A percentile compares a stretch with the other conserved stretches of the same genome.
Conservation (phyloP, 305 asterid genomes). For the Rubia balearica region DNA sequence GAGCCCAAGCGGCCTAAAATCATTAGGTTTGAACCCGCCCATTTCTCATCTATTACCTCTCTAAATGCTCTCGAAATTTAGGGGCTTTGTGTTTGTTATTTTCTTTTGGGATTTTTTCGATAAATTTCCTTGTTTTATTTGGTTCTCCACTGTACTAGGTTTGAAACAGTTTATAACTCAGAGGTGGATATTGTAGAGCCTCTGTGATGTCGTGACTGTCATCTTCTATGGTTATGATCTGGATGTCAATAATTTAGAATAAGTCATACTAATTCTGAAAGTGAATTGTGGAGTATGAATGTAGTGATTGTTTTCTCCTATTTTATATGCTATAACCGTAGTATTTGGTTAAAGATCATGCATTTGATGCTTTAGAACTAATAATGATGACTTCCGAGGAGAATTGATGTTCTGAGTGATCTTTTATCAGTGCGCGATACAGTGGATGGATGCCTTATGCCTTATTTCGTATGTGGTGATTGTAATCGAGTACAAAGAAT, state of each 20-base stretch:
- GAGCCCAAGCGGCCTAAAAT: conserved; percentile 23
- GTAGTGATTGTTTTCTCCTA: neutral
- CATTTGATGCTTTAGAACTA: neutral
- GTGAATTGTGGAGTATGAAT: neutral
- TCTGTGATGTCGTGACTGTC: neutral
- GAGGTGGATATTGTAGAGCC: neutral
- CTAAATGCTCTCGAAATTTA: no score
- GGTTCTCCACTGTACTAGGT: neutral
- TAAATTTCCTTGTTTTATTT: neutral
- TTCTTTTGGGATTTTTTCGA: neutral
- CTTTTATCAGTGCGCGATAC: neutral
- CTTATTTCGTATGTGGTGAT: no score
- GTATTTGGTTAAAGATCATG: neutral
- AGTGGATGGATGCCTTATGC: neutral
- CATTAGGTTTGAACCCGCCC: conserved; percentile 13
- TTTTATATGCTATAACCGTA: neutral
- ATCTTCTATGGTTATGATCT: no score
- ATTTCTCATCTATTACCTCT: neutral
- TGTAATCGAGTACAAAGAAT: no score
- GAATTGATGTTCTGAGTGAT: neutral
- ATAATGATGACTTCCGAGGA: no score
- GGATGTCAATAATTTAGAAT: neutral
- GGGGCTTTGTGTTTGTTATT: neutral
- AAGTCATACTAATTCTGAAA: neutral
- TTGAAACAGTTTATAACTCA: neutral